Percentiles rank a stretch among this genome's conserved stretches.
Conservation (phyloP, 768 basidiomycete genomes). For the Lactarius psammicola region DNA sequence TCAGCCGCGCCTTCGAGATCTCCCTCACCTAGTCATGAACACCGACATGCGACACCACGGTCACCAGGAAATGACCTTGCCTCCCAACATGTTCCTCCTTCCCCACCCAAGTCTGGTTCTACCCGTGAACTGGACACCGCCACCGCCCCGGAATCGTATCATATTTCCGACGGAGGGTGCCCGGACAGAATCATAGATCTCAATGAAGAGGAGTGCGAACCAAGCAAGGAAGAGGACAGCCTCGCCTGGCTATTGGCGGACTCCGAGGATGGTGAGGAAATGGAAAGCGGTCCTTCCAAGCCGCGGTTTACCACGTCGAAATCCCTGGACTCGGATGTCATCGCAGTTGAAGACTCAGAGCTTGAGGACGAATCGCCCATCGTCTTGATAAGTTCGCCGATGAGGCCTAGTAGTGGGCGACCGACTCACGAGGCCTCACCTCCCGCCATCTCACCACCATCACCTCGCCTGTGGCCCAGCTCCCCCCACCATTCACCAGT, state of each 20-base stretch:
- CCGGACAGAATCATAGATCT: neutral
- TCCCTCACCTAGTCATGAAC: slow-evolving; percentile 4
- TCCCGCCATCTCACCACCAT: slow-evolving; percentile 36
- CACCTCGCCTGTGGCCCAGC: slow-evolving; percentile 32
- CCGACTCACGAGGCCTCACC: slow-evolving; percentile 35
- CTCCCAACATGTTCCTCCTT: neutral
- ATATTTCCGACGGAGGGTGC: neutral
- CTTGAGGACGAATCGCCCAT: slow-evolving; percentile 10
- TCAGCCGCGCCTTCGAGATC: slow-evolving; percentile 23
- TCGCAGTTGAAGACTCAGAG: slow-evolving; percentile 24
- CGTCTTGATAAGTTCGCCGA: slow-evolving; percentile 12
- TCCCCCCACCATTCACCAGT: slow-evolving; percentile 18
- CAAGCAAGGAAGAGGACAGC: slow-evolving; percentile 16
- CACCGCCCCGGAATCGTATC: neutral
- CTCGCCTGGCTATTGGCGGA: slow-evolving; percentile 29
- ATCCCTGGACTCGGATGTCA: slow-evolving; percentile 10
- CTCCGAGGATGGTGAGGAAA: slow-evolving; percentile 19
- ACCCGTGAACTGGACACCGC: neutral
- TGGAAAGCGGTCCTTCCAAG: slow-evolving; percentile 14
- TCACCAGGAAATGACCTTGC: neutral
- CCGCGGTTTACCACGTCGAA: neutral
- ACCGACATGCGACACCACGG: neutral
- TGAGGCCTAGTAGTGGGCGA: neutral
- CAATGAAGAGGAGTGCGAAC: neutral
- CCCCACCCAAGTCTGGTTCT: slow-evolving; percentile 5